These are phyloP conservation scores for Cercospora berteroae DNA, from an alignment of 2,329 filamentous ascomycete genomes.

Conservation along the genomic window DNA sequence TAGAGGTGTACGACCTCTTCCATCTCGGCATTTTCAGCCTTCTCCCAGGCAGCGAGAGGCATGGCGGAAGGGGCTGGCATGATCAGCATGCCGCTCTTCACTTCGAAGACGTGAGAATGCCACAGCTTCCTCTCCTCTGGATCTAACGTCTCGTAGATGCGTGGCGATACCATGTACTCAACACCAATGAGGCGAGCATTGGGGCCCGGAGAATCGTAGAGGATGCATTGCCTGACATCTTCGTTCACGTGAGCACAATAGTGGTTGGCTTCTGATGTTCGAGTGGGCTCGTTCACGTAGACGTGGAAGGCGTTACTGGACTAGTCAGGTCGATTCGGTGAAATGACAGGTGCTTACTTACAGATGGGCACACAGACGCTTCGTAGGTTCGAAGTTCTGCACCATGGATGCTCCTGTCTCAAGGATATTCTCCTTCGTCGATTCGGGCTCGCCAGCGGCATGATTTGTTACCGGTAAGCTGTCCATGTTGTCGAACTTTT, in stretches of 20 bases:
- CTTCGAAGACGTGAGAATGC: conserved; percentile 75
- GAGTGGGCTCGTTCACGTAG: conserved; percentile 69
- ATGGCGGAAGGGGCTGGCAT: conserved; percentile 62
- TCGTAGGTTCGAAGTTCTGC: conserved; percentile 68
- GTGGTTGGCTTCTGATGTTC: conserved; percentile 74
- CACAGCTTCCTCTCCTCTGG: conserved; percentile 69
- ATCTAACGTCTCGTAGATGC: conserved; percentile 65
- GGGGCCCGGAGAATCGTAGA: conserved; percentile 70
- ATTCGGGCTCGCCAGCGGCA: conserved; percentile 52
- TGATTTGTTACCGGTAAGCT: conserved; percentile 42
- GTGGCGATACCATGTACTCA: conserved; percentile 80
- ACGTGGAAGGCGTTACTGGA: conserved; percentile 73
- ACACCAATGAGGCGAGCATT: conserved; percentile 75
- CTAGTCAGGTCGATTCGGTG: background rate
- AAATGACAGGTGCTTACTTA: background rate
- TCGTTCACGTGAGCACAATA: conserved; percentile 77
- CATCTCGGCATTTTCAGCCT: conserved; percentile 78
- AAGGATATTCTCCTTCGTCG: conserved; percentile 57
- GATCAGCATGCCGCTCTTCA: conserved; percentile 75
- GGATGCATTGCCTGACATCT: conserved; percentile 79
- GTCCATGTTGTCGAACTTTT: conserved; percentile 26
- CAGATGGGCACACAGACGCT: conserved; percentile 74
- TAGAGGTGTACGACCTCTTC: conserved; percentile 70
- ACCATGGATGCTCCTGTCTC: conserved; percentile 61
- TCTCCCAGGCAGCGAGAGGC: conserved; percentile 66